These are phyloP conservation scores for Allantophomopsis lycopodina DNA, from an alignment of 2,329 filamentous ascomycete species.

Conservation along the genomic window DNA sequence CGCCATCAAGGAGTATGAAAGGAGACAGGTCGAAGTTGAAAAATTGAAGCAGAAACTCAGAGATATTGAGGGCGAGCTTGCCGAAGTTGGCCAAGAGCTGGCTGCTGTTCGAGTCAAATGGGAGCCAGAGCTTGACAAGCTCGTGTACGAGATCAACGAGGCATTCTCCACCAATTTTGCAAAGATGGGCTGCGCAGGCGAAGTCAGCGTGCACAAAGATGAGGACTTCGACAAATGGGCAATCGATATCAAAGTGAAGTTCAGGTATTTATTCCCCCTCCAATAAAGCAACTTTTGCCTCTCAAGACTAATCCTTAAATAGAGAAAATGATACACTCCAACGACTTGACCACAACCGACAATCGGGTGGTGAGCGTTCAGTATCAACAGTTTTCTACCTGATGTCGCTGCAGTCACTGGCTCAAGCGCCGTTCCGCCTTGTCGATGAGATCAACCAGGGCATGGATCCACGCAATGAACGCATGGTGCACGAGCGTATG, in stretches of 20 bases:
- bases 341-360: conserved; percentile 77
- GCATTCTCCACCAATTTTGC: conserved; percentile 90
- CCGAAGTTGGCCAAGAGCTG: conserved; percentile 43
- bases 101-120: conserved; percentile 54
- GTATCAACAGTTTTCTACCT: conserved; percentile 98
- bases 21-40: conserved; percentile 56
- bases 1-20: conserved; percentile 65
- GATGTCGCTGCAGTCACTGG: conserved; percentile 91
- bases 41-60: conserved; percentile 45
- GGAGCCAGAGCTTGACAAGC: conserved; percentile 70
- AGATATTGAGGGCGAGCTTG: conserved; percentile 38
- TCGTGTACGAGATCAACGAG: conserved; percentile 72
- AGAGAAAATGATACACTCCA: conserved; percentile 73
- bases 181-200: conserved; percentile 85
- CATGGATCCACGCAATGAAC: conserved; percentile 97
- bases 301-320: conserved; percentile 8
- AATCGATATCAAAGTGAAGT: conserved; percentile 88
- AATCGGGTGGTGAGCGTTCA: conserved; percentile 90
- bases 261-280: conserved; percentile 43
- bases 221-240: conserved; percentile 92
- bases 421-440: conserved; percentile 89
- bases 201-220: conserved; percentile 79
- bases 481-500: conserved; percentile 96
- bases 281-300: conserved; percentile 2
- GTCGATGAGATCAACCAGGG: conserved; percentile 99